phyloP scores from a whole-genome alignment of 345 rosid genomes.

The Populus tremula region DNA sequence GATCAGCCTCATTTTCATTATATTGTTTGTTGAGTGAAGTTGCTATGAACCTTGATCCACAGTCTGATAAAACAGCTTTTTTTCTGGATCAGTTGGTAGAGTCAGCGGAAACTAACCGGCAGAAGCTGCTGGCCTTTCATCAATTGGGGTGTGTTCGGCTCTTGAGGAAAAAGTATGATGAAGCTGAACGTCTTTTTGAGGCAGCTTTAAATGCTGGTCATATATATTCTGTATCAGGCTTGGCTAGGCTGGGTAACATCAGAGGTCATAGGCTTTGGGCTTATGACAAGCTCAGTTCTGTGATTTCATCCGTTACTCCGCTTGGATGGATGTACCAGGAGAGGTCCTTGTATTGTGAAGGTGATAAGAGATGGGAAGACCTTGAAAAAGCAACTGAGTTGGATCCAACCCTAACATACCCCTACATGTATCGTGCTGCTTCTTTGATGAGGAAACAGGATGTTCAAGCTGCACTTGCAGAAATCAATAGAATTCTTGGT shows the following conservation, averaged over 20 bases:
- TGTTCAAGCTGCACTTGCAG: conserved; percentile 72
- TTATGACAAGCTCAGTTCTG: conserved; percentile 74
- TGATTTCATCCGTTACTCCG: conserved; percentile 60
- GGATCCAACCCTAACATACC: conserved; percentile 91
- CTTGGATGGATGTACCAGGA: conserved; percentile 98
- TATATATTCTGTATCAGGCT: conserved; percentile 71
- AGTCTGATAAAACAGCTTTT: conserved; percentile 58
- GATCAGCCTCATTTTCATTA: conserved; percentile 69
- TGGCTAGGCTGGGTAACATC: conserved; percentile 69
- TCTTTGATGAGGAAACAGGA: conserved; percentile 74
- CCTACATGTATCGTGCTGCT: conserved; percentile 92
- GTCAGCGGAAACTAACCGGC: conserved; percentile 65
- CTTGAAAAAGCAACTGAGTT: conserved; percentile 79
- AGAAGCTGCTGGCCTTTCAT: conserved; percentile 81
- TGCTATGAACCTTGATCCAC: conserved; percentile 70
- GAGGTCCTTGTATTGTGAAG: conserved; percentile 85
- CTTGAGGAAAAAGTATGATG: conserved; percentile 72
- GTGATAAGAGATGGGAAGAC: conserved; percentile 73
- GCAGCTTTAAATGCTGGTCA: conserved; percentile 72
- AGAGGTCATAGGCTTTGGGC: conserved; percentile 64
- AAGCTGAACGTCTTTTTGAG: conserved; percentile 71
- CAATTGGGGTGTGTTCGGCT: conserved; percentile 85
- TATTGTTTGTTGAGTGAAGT: conserved; percentile 87
- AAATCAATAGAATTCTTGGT: conserved; percentile 81
- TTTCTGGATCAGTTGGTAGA: conserved; percentile 65